These are phyloP conservation scores for Candida pseudoviswanathii DNA, from an alignment of 1,139 yeast species.

Conservation along the genomic window DNA sequence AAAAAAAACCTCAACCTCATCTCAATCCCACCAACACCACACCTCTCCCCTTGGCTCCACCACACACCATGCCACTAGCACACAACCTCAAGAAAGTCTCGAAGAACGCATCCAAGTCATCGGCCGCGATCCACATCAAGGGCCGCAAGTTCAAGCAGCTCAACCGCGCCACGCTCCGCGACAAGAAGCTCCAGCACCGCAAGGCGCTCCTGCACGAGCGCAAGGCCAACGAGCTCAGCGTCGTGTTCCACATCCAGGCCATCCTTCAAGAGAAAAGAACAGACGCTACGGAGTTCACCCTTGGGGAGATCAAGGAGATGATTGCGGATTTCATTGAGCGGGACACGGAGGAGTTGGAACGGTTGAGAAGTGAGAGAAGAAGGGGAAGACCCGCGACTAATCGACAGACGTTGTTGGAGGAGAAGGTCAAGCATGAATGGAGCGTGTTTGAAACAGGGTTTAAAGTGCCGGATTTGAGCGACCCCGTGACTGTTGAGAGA, in stretches of 20 bases:
- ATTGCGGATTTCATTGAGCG: slow-evolving; percentile 66
- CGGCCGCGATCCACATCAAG: slow-evolving; percentile 75
- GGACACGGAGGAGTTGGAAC: slow-evolving; percentile 70
- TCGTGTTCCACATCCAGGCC: slow-evolving; percentile 68
- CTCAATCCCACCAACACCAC: neutral
- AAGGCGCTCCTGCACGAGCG: slow-evolving; percentile 49
- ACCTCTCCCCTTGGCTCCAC: neutral
- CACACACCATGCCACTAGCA: slow-evolving; percentile 66
- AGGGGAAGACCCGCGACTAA: slow-evolving; percentile 84
- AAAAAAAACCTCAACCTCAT: neutral
- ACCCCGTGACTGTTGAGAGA: slow-evolving; percentile 56
- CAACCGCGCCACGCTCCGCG: slow-evolving; percentile 83
- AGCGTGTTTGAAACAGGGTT: slow-evolving; percentile 71
- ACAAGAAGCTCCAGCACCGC: slow-evolving; percentile 61
- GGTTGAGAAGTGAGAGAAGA: slow-evolving; percentile 62
- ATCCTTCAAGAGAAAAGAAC: slow-evolving; percentile 48
- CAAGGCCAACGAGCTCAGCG: slow-evolving; percentile 57
- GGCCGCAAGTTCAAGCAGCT: slow-evolving; percentile 87
- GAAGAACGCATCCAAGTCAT: slow-evolving; percentile 60
- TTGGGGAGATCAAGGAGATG: slow-evolving; percentile 61
- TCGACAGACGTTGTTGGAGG: slow-evolving; percentile 68
- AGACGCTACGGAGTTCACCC: slow-evolving; percentile 43
- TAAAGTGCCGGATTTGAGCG: slow-evolving; percentile 70
- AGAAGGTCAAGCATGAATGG: slow-evolving; percentile 59
- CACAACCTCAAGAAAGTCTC: slow-evolving; percentile 74